Evolutionary conservation across 768 basidiomycete species (phyloP).

Genomic region (Termitomyces sp.): DNA sequence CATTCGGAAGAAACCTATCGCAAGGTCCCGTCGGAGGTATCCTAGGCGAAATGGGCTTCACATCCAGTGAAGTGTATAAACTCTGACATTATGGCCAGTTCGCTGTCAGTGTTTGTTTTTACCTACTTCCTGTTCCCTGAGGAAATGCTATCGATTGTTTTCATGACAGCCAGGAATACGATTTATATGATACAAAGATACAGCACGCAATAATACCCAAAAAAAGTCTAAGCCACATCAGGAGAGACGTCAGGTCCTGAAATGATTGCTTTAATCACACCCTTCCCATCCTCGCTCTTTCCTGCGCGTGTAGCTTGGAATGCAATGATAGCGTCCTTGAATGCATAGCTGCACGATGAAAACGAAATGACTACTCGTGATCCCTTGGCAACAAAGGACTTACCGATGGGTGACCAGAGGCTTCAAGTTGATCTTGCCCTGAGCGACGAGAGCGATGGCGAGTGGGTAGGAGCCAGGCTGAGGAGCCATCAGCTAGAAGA

Average conservation of each 20-base stretch:
- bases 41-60: slow-evolving; percentile 60
- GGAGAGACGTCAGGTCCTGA: slow-evolving; percentile 67
- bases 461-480: slow-evolving; percentile 84
- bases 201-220: neutral
- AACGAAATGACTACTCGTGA: neutral
- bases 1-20: slow-evolving; percentile 70
- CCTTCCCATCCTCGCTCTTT: slow-evolving; percentile 82
- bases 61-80: slow-evolving; percentile 66
- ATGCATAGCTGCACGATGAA: slow-evolving; percentile 54
- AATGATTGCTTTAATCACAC: slow-evolving; percentile 87
- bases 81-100: slow-evolving; percentile 29
- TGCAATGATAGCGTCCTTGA: slow-evolving; percentile 73
- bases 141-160: neutral
- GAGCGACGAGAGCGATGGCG: slow-evolving; percentile 79
- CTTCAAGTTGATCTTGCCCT: slow-evolving; percentile 82
- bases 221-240: slow-evolving; percentile 22
- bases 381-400: neutral
- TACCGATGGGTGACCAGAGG: slow-evolving; percentile 88
- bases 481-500: slow-evolving; percentile 1
- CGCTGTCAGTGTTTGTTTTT: neutral
- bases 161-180: neutral
- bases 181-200: slow-evolving; percentile 9
- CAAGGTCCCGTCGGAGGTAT: slow-evolving; percentile 71
- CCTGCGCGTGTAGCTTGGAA: slow-evolving; percentile 80
- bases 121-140: neutral